Evolutionary conservation across 768 basidiomycete genomes (phyloP).

Genomic region (Pleurotus platypus): DNA sequence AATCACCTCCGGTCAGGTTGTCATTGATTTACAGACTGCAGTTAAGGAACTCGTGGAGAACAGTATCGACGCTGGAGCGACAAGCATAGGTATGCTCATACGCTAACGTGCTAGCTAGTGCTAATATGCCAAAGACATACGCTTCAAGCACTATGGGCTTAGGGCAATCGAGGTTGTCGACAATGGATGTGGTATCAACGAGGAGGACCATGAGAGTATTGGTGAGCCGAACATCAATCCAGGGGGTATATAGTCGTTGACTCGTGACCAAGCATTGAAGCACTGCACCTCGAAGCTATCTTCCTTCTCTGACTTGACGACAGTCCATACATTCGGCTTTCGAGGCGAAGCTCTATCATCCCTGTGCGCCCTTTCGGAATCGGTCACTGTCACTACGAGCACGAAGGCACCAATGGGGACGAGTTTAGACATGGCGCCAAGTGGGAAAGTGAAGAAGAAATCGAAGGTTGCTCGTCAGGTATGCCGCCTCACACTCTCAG

Average conservation of each 20-base stretch:
- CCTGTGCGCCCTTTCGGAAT: constrained; percentile 78
- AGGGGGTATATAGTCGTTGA: neutral
- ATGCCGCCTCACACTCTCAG: constrained; percentile 13
- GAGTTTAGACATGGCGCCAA: constrained; percentile 65
- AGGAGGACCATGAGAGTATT: constrained; percentile 71
- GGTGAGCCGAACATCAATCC: constrained; percentile 43
- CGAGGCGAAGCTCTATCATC: constrained; percentile 95
- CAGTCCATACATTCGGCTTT: constrained; percentile 86
- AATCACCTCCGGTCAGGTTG: constrained; percentile 93
- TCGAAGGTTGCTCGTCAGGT: constrained; percentile 80
- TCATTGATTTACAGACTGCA: constrained; percentile 88
- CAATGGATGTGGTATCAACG: constrained; percentile 84
- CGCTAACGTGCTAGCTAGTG: neutral
- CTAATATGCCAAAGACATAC: constrained; percentile 58
- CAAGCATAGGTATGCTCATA: constrained; percentile 63
- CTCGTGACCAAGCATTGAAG: constrained; percentile 60
- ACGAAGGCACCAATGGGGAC: constrained; percentile 80
- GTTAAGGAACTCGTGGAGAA: constrained; percentile 98
- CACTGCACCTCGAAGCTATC: constrained; percentile 92
- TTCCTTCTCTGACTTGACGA: constrained; percentile 67
- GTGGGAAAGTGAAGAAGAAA: constrained; percentile 55
- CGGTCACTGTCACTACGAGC: constrained; percentile 69
- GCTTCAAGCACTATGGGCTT: constrained; percentile 85
- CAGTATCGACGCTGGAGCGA: constrained; percentile 89
- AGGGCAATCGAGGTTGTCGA: constrained; percentile 85